Conservation (phyloP, 2,329 filamentous ascomycete genomes). For the Xylariaceae sp. region DNA sequence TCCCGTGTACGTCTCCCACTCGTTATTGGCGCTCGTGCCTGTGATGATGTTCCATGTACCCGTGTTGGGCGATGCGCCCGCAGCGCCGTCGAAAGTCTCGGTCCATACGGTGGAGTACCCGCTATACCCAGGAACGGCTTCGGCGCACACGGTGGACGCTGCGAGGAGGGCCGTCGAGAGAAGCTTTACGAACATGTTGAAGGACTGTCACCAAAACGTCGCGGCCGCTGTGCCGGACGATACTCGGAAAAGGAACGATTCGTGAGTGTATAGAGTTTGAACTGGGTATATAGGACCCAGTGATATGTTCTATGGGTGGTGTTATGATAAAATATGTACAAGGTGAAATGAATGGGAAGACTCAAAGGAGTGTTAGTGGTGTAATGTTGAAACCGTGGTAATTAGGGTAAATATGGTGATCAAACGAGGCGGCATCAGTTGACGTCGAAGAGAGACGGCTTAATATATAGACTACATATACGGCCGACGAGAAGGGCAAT, state of each 20-base stretch:
- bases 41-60: slow-evolving; percentile 43
- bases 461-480: slow-evolving; percentile 10
- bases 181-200: slow-evolving; percentile 19
- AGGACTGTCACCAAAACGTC: not conserved
- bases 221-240: not conserved
- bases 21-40: slow-evolving; percentile 42
- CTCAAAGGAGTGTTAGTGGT: slow-evolving; percentile 20
- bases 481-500: not conserved
- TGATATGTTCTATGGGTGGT: slow-evolving; percentile 3
- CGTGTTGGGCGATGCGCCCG: slow-evolving; percentile 33
- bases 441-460: slow-evolving; percentile 8
- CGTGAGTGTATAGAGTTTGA: slow-evolving; percentile 1
- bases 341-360: slow-evolving; percentile 11
- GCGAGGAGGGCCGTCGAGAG: slow-evolving; percentile 17
- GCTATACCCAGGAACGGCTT: slow-evolving; percentile 30
- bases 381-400: slow-evolving; percentile 14
- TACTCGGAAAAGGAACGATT: slow-evolving; percentile 4
- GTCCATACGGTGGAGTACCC: slow-evolving; percentile 42
- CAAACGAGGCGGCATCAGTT: slow-evolving; percentile 15
- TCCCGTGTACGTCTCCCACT: slow-evolving; percentile 43
- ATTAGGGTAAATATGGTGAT: slow-evolving; percentile 8
- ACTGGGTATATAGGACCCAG: slow-evolving; percentile 6
- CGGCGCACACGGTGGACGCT: slow-evolving; percentile 13
- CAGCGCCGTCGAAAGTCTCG: slow-evolving; percentile 39
- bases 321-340: slow-evolving; percentile 13